A percentile compares a stretch with the other conserved stretches of the same genome.
Conservation (phyloP, 306 rosid species). For the Casuarina cunninghamiana region DNA sequence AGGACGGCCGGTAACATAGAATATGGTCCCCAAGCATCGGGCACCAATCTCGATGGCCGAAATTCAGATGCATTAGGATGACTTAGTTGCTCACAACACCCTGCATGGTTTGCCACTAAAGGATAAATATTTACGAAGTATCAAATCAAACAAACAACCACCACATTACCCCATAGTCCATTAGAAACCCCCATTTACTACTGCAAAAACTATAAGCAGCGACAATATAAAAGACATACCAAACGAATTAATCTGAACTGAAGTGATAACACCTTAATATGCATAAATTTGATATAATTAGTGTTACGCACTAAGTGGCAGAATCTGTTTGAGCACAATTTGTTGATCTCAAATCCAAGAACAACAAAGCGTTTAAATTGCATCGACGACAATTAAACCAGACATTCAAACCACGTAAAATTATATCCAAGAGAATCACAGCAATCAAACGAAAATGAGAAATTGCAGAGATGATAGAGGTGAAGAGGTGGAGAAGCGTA, state of each 20-base stretch:
- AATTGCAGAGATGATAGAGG: background rate
- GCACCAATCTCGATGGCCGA: constrained; percentile 23
- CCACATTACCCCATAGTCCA: background rate
- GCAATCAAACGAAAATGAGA: background rate
- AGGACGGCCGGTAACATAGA: constrained; percentile 45
- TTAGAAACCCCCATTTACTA: no score
- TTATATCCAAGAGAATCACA: background rate
- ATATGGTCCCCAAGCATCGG: constrained; percentile 17
- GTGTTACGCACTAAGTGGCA: no score
- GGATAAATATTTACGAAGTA: background rate
- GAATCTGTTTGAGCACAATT: no score
- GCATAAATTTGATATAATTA: background rate
- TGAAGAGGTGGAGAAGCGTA: constrained; percentile 23
- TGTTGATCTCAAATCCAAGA: no score
- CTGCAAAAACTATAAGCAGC: background rate
- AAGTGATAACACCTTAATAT: background rate
- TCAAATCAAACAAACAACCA: background rate
- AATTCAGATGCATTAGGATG: constrained; percentile 30
- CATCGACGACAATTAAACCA: background rate
- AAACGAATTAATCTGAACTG: background rate
- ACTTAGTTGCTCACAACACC: constrained; percentile 14
- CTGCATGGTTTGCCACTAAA: constrained; percentile 30
- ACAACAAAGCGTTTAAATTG: background rate
- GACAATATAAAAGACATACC: background rate
- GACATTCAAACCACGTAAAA: background rate